Evolutionary conservation across 2,329 filamentous ascomycete species (phyloP), one percentile per base, ranked within the genome.

Genomic region (Colletotrichum cereale): DNA sequence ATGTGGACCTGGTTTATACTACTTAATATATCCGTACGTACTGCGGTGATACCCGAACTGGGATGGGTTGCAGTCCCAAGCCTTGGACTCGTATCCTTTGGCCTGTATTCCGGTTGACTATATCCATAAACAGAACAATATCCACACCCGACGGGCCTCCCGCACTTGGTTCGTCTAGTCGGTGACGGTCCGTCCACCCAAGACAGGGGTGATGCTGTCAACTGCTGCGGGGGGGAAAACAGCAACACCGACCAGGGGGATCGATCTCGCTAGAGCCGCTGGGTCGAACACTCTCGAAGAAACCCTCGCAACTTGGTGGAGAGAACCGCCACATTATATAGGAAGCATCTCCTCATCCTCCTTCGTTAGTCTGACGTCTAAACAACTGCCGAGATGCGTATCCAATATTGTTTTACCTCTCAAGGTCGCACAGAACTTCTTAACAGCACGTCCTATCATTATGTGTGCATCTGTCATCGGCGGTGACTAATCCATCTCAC

Each of bases 151-250:
- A 29, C 29, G 50, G n/a, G 50, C 50, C 50, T 53, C 26, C 24
- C 8, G 24, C 7, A 40, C 21, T 11, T 21, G 14, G 48, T 55
- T 55, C 50, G n/a, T 55, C 26, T 29, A 31, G 50, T 53, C 7
- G 2, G 53, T 26, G n/a, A 8, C 10, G 50, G 29, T 3, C 50
- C 10, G 5, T 34, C n/a, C 34, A 18, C 53, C 2, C 34, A 18
- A 24, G 34, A 56, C 53, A 56, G 29, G 53, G 53, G 31, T 56
- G 34, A 56, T 38, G 53, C 53, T 36, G 34, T n/a, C 36, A 24
- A 55, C 14, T 18, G 10, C 42, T 42, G 44, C 44, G 2, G 5
- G 10, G 29, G 10, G 48, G 24, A 16, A 3, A 8, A 34, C 29
- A n/a, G 24, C 50, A n/a, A n/a, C 14, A 11, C 50, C 29, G 11